These are phyloP conservation scores for Ustanciosporium gigantosporum DNA, from an alignment of 1,284 basidiomycete species.

Conservation along the genomic window DNA sequence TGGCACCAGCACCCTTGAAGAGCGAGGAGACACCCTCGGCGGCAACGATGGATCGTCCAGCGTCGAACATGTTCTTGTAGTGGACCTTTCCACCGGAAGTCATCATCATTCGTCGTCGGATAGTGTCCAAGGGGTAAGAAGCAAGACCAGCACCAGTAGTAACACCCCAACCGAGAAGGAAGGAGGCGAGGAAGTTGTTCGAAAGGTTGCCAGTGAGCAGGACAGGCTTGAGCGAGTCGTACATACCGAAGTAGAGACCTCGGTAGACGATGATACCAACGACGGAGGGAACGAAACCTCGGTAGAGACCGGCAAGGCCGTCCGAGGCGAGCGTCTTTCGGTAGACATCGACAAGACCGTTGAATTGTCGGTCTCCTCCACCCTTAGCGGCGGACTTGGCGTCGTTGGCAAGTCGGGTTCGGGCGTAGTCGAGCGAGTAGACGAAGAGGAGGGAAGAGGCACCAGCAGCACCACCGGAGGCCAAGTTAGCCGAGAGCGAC, in stretches of 20 bases:
- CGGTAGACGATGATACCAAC: slow-evolving; percentile 62
- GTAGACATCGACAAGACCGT: slow-evolving; percentile 62
- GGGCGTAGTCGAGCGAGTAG: slow-evolving; percentile 62
- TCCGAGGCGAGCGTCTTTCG: slow-evolving; percentile 61
- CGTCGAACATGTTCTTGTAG: slow-evolving; percentile 68
- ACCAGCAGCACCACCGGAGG: slow-evolving; percentile 62
- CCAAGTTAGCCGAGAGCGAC: slow-evolving; percentile 60
- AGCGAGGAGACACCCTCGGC: slow-evolving; percentile 81
- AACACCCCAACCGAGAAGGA: slow-evolving; percentile 61
- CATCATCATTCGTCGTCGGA: slow-evolving; percentile 62
- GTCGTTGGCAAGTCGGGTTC: slow-evolving; percentile 62
- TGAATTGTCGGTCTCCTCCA: slow-evolving; percentile 61
- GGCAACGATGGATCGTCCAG: slow-evolving; percentile 77
- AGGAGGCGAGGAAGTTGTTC: slow-evolving; percentile 61
- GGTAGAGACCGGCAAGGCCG: slow-evolving; percentile 61
- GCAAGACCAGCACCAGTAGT: slow-evolving; percentile 61
- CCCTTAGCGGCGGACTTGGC: slow-evolving; percentile 61
- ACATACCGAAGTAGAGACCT: slow-evolving; percentile 62
- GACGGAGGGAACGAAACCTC: slow-evolving; percentile 61
- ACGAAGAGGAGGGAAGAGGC: slow-evolving; percentile 61
- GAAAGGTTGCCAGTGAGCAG: slow-evolving; percentile 57
- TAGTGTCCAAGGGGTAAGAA: slow-evolving; percentile 61
- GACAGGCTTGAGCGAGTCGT: slow-evolving; percentile 62
- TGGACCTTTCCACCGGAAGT: slow-evolving; percentile 59
- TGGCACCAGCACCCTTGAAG: slow-evolving; percentile 76